Evolutionary conservation across 1,139 yeast genomes (phyloP), one percentile per base, ranked within the genome.

Genomic region (Yamadazyma epiphylla): DNA sequence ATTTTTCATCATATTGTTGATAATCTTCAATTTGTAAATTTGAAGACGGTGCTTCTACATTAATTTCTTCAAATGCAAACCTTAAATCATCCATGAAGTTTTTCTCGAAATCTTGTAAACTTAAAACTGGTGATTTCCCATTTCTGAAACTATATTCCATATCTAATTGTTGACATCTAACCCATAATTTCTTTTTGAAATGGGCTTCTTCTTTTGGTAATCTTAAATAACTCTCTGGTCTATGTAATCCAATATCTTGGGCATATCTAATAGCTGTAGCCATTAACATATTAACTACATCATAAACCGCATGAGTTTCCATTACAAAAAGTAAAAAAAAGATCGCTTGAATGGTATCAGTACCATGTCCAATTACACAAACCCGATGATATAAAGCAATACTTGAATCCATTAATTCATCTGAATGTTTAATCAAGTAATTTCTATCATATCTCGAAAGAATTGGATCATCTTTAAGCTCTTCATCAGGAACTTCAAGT

Each of bases 241-340:
- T 57, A 45, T 83, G 84, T 14, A 84, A 55, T 0, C 94, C 94
- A 38, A 80, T 52, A 27, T 76, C 81, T 41, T 72, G 77, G 0
- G 85, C 84, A 40, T 64, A 69, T 31, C 86, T 59, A 3, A 76
- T 64, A 1, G 80, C 80, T 3, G 72, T 66, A 1, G 80, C 55
- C 1, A 67, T 46, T 8, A 80, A 44, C 30, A 67, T 58, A 42
- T 64, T 69, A 19, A 70, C 63, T 19, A 60, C 48, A 24, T 72
- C 74, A 13, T 29, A 19, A n/a, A 72, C 61, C 2, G 60, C 46
- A 25, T 62, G 56, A 4, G 57, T 49, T 28, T 74, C 77, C 7
- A 74, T 54, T 41, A 64, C 70, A 4, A 61, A 38, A 2, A 69
- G 49, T 27, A 79, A 49, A 20, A 72, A 39, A 22, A 77, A 32